Conservation (phyloP, 768 basidiomycete genomes). For the Sarcodon aspratus region DNA sequence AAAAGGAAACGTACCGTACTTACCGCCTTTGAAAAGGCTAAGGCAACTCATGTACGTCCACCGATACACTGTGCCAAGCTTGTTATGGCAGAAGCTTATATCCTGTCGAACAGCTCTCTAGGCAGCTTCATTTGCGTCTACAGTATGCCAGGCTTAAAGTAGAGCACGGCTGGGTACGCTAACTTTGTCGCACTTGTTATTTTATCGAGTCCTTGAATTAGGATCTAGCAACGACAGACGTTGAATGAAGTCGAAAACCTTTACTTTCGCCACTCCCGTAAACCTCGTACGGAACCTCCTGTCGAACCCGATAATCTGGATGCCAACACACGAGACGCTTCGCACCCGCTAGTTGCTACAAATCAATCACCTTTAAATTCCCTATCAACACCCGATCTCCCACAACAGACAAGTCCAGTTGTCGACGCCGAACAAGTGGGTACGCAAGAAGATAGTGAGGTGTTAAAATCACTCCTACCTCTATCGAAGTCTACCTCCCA, state of each 20-base stretch:
- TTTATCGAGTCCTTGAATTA: neutral
- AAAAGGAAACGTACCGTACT: neutral
- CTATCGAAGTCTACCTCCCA: no score
- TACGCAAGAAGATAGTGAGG: no score
- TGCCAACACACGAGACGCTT: conserved; percentile 1
- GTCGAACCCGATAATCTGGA: neutral
- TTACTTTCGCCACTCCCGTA: conserved; percentile 65
- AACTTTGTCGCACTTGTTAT: conserved; percentile 2
- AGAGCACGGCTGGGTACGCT: conserved; percentile 67
- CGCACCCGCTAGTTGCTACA: conserved; percentile 1
- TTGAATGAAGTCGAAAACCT: conserved; percentile 77
- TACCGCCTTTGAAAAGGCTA: neutral
- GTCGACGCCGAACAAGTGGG: neutral
- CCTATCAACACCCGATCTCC: neutral
- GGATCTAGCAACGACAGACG: conserved; percentile 61
- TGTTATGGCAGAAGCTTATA: neutral
- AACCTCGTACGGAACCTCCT: conserved; percentile 3
- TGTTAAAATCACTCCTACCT: no score
- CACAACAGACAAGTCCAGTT: neutral
- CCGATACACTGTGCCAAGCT: neutral
- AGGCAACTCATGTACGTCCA: neutral
- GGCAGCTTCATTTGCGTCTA: conserved; percentile 62
- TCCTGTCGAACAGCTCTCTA: conserved; percentile 36
- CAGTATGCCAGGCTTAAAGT: conserved; percentile 74
- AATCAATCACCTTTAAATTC: neutral